A percentile compares a stretch with the other conserved stretches of the same genome.
Conservation (phyloP, 2,329 filamentous ascomycete species). For the Penicillium nordicum region DNA sequence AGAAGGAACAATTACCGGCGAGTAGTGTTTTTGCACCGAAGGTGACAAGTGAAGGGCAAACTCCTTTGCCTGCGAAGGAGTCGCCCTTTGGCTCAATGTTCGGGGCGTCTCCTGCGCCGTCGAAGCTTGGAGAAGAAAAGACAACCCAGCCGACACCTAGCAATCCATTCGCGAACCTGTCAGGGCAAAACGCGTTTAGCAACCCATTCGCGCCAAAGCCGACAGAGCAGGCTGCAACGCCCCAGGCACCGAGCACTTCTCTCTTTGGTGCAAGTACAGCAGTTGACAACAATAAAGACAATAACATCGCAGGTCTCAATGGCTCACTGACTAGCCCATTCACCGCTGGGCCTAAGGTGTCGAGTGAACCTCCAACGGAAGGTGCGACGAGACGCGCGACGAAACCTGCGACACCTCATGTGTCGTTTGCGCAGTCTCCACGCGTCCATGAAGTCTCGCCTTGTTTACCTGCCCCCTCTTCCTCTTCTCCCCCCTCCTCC, state of each 20-base stretch:
- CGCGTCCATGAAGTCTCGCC: neutral
- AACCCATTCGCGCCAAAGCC: slow-evolving; percentile 12
- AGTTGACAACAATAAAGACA: neutral
- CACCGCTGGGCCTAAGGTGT: neutral
- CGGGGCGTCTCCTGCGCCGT: slow-evolving; percentile 8
- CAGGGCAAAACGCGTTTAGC: slow-evolving; percentile 2
- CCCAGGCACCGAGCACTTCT: neutral
- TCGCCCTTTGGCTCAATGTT: slow-evolving; percentile 28
- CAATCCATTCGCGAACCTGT: slow-evolving; percentile 8
- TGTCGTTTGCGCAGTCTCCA: neutral
- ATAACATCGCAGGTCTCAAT: neutral
- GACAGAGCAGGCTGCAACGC: slow-evolving; percentile 1
- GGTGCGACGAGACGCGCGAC: neutral
- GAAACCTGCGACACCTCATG: neutral
- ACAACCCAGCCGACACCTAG: neutral
- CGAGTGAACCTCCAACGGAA: neutral
- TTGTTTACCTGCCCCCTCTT: neutral
- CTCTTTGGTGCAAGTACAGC: neutral
- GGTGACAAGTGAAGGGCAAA: neutral
- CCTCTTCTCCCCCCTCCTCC: neutral
- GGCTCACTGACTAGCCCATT: neutral
- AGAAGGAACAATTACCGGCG: neutral
- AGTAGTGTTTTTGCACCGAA: slow-evolving; percentile 11
- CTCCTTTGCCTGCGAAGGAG: slow-evolving; percentile 11
- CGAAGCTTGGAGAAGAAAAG: slow-evolving; percentile 1